A percentile compares a stretch with the other conserved stretches of the same genome.
Conservation (phyloP, 371 early-diverging fungal genomes). For the Lichtheimia corymbifera region DNA sequence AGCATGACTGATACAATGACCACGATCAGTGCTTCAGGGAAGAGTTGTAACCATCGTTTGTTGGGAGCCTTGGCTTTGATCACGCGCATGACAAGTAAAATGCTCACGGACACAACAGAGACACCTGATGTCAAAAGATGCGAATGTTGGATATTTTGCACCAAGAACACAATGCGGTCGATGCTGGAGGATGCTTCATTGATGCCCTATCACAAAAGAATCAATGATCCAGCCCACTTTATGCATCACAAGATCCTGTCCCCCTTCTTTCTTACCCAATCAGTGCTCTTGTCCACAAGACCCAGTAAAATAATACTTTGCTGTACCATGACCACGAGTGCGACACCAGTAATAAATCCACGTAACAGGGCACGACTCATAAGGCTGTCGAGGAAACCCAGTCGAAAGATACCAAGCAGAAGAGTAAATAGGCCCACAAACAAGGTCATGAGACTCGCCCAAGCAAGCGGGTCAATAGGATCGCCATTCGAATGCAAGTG, state of each 20-base stretch:
- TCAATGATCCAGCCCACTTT: background rate
- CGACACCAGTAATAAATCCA: conserved; percentile 94
- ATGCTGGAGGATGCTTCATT: conserved; percentile 75
- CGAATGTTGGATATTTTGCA: conserved; percentile 47
- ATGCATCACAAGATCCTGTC: background rate
- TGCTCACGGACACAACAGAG: conserved; percentile 66
- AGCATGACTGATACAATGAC: conserved; percentile 71
- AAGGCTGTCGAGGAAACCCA: conserved; percentile 94
- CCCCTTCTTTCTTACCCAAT: conserved; percentile 10
- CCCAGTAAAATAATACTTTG: conserved; percentile 81
- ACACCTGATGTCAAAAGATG: conserved; percentile 72
- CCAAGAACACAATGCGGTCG: conserved; percentile 67
- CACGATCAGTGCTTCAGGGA: conserved; percentile 87
- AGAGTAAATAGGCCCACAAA: conserved; percentile 89
- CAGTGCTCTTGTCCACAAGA: conserved; percentile 45
- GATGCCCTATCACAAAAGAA: conserved; percentile 33
- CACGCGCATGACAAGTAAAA: conserved; percentile 60
- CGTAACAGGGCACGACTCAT: conserved; percentile 87
- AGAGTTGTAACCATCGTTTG: conserved; percentile 62
- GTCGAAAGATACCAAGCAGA: conserved; percentile 83
- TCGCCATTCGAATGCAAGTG: conserved; percentile 37
- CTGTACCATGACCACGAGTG: conserved; percentile 85
- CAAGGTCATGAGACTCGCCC: conserved; percentile 68
- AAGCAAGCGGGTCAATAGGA: conserved; percentile 26
- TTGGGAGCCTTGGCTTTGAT: conserved; percentile 59